Conservation (phyloP, 2,329 filamentous ascomycete genomes). For the Penicillium sp. region DNA sequence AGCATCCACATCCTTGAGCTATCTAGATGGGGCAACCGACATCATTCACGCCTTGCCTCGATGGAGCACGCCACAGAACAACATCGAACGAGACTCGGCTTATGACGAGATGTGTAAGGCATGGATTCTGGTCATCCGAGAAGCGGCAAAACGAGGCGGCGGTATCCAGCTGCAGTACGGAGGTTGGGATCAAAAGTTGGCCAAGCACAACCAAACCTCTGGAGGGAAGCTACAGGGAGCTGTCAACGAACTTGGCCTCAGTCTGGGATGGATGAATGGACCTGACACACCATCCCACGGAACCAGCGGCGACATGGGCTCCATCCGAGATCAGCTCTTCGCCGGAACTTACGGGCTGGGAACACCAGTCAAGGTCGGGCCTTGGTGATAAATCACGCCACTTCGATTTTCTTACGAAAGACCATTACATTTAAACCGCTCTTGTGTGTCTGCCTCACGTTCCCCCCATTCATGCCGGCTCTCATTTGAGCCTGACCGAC, state of each 20-base stretch:
- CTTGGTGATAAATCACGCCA: constrained; percentile 46
- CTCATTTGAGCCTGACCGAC: constrained; percentile 14
- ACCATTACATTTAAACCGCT: constrained; percentile 9
- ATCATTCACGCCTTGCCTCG: constrained; percentile 86
- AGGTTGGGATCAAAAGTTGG: constrained; percentile 85
- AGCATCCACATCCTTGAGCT: constrained; percentile 76
- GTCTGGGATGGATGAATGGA: constrained; percentile 74
- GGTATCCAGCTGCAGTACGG: constrained; percentile 86
- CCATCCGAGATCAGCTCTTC: constrained; percentile 56
- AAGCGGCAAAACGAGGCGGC: constrained; percentile 85
- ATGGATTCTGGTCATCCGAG: constrained; percentile 86
- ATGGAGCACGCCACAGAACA: constrained; percentile 85
- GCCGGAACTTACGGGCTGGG: constrained; percentile 57
- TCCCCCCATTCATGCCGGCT: constrained; percentile 14
- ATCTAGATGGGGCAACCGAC: constrained; percentile 84
- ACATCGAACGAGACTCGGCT: constrained; percentile 88
- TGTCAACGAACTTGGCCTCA: constrained; percentile 70
- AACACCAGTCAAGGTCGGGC: constrained; percentile 55
- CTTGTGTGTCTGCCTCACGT: constrained; percentile 10
- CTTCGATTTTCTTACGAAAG: constrained; percentile 7
- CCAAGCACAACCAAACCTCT: constrained; percentile 83
- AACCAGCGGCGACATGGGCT: constrained; percentile 42
- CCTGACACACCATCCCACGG: constrained; percentile 28
- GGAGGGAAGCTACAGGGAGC: constrained; percentile 78
- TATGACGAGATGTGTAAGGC: constrained; percentile 95